Base-by-base conservation (phyloP, 768 basidiomycete genomes). In the Fomitopsis serialis region DNA sequence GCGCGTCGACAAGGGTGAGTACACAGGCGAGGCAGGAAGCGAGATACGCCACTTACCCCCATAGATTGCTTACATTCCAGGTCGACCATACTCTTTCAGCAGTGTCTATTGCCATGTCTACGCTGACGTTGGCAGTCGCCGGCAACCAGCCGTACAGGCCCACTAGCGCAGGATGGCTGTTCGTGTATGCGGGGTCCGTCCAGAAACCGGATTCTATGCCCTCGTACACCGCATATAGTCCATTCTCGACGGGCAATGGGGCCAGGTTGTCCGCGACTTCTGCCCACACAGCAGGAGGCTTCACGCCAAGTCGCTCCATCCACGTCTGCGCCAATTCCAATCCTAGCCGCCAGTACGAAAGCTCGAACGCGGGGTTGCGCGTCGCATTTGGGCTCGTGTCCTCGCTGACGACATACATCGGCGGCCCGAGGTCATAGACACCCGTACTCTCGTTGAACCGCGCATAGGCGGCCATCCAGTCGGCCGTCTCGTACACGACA, bases 61-160 rank as follows among this genome's bases (percentile, higher is more conserved):
- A 81, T 54, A 73, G 75, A 53, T 78, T 74, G 9, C 74, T 74
- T 32, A 75, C 68, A 55, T 81, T 82, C 81, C 82, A 84, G 46
- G 69, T 64, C 11, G 69, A 63, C 74, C 77, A 79, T 0, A 80
- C 78, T 59, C 78, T 80, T 59, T 78, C 75, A 17, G 77, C 74
- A 0, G 82, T 84, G 21, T 63, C 54, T 46, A 72, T 75, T 21
- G 79, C 75, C 27, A 74, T 72, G n/a, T 67, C 63, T 12, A 77
- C 15, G 57, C 80, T 73, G 50, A 84, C 55, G 3, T 73, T 78
- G 1, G 71, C 65, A 0, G 78, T 79, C 5, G 69, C 69, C 10
- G 81, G 80, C 5, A 84, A 69, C 81, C 80, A 84, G 1, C 82
- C 82, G 56, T 79, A 68, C 25, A 82, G 57, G 1, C 81, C 82